A percentile compares a stretch with the other conserved stretches of the same genome.
Evolutionary conservation across 78 protist species (phyloP).

Genomic region (Dictyostelium discoideum): dicty_2.7 NC_007091.3:1584001-1584500

Average conservation of each 20-base stretch:
- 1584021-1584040: neutral
- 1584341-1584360: no score
- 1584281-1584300: neutral
- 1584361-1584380: no score
- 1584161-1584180: no score
- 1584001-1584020: neutral
- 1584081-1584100: neutral
- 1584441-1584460: constrained; percentile 20
- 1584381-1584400: neutral
- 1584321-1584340: no score
- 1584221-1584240: neutral
- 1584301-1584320: no score
- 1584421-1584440: constrained; percentile 14
- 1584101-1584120: neutral
- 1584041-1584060: neutral
- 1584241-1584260: neutral
- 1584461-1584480: neutral
- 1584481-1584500: constrained; percentile 18
- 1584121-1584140: neutral
- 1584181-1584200: neutral
- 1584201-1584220: neutral
- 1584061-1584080: neutral
- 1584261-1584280: neutral
- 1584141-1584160: neutral
- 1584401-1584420: neutral